Base-by-base conservation (phyloP, 2,329 filamentous ascomycete species). In the Fusarium verrucosum region DNA sequence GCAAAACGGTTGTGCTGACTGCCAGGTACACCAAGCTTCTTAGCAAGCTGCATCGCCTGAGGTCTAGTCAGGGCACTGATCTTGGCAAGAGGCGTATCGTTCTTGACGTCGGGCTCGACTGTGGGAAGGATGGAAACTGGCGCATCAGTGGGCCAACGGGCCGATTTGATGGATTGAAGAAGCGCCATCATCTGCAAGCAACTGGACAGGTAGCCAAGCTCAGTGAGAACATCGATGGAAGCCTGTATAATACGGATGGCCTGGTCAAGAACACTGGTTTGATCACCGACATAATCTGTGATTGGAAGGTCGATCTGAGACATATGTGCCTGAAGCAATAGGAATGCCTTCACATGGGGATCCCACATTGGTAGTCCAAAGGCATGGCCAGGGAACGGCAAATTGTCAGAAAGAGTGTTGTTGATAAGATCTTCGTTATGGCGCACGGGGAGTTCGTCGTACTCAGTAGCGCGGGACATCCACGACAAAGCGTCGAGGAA, bases 371-470 rank as follows among this genome's bases (percentile, higher is more conserved):
- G 94, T 36, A 97, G 80, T 10, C 88, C 89, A 49, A 95, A 87
- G 5, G 79, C 76, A 17, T 78, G 78, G 7, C 82, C 85, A 1
- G 83, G 79, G 58, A 86, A 83, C 0, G 93, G 92, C 1, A 99
- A 81, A 62, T 93, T 92, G 56, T 88, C 87, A 8, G 93, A 92
- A 5, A 99, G 83, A 69, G 97, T 92, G 5, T 87, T 91, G 74
- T 99, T 99, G 82, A 99, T 93, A 40, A 99, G 87, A 74, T 99
- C 96, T 79, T 99, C 95, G 74, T 99, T 99, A 80, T 99, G 95
- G 7, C 95, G 92, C 22, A 99, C 95, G 0, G 95, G 95, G 1
- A 99, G 87, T 79, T 99, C 96, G 74, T 99, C 94, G 77, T 98
- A 99, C 80, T 99, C 95, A 3, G 91, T 92, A 2, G 96, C 95